Evolutionary conservation across 2,329 filamentous ascomycete species (phyloP), one percentile per base, ranked within the genome.

Genomic region (Triangularia setosa): DNA sequence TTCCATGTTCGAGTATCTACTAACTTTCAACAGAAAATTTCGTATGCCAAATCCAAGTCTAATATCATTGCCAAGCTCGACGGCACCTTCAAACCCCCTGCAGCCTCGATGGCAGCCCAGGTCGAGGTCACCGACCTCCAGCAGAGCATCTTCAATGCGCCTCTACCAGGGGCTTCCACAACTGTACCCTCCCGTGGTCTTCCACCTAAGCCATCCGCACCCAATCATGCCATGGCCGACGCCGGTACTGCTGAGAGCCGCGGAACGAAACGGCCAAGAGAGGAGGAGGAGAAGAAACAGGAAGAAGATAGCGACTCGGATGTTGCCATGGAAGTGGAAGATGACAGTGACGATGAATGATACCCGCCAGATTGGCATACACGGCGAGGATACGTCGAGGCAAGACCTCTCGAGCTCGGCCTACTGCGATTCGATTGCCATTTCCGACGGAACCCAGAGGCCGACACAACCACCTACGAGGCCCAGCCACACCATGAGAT

Each of bases 401-500:
- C 18, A 44, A 24, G n/a, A n/a, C 35, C 8, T 16, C 35, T 44
- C n/a, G 35, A 18, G 35, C 35, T 25, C 56, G 11, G 57, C 57
- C 24, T 59, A 59, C 18, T 48, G 40, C 57, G 57, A 59, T 44
- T 44, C 21, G 18, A 59, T 23, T 59, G 82, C 84, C 84, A 94
- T 84, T 73, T 89, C 86, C 72, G 85, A 84, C 64, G 92, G 91
- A 67, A 96, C 80, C 83, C 87, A 87, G 69, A 98, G 81, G 64
- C 92, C 91, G 48, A 97, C 90, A 69, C 87, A 89, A 60, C 86
- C 86, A 65, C 93, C 94, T 54, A 96, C 86, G 64, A 96, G 79
- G n/a, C 93, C 93, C 67, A 97, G 82, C 93, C 94, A 98, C 62
- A 92, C 79, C 78, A 92, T 85, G 73, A 98, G 82, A 79, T 98